Conservation (phyloP, 2,329 filamentous ascomycete species). For the Diaporthe batatas region DNA sequence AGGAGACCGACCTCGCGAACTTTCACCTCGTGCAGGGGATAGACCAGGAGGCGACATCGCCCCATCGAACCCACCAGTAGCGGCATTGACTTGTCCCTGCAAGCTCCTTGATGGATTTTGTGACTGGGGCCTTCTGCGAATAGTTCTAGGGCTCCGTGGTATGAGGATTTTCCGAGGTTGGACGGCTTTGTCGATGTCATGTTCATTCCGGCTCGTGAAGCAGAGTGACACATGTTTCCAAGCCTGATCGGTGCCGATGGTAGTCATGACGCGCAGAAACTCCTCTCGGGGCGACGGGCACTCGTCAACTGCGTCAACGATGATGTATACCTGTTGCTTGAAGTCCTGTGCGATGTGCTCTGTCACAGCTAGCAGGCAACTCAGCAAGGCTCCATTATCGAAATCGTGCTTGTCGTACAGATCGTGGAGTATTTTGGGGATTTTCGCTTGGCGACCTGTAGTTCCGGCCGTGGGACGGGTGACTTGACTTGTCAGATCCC, state of each 20-base stretch:
- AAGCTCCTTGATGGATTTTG: neutral
- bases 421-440: neutral
- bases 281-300: neutral
- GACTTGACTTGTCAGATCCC: constrained; percentile 18
- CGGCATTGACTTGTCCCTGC: too few relatives aligned
- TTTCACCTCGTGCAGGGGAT: neutral
- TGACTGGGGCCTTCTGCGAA: neutral
- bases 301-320: constrained; percentile 35
- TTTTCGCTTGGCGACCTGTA: accelerated
- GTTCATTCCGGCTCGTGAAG: constrained; percentile 26
- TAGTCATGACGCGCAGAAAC: constrained; percentile 22
- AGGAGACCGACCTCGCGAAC: neutral
- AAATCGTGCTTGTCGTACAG: neutral
- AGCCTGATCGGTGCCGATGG: neutral
- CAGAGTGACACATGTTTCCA: constrained; percentile 25
- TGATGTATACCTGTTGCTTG: constrained; percentile 17
- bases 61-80: neutral
- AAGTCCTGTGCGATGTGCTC: neutral
- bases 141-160: too few relatives aligned
- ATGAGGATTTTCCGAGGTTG: neutral
- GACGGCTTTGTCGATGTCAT: neutral
- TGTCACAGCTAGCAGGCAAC: neutral
- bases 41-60: neutral
- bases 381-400: neutral
- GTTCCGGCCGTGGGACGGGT: neutral